phyloP scores from a whole-genome alignment of 805 yeast species.

The Ogataea nakhonphanomensis region DNA sequence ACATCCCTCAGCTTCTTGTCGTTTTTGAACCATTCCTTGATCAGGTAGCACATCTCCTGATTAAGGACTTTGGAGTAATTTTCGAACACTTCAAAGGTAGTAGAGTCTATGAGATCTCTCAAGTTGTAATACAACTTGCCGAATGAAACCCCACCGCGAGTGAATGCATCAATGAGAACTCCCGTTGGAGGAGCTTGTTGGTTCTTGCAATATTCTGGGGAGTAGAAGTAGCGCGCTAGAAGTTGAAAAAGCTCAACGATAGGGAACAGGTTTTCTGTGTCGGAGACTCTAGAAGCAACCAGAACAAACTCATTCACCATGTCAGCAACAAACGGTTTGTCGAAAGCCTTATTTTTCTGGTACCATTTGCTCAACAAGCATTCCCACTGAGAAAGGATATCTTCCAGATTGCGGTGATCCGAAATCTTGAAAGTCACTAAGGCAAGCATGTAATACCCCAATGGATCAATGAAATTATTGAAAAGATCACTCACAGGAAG shows the following conservation, averaged over 20 bases:
- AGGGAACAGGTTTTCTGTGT: conserved; percentile 79
- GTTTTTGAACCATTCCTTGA: conserved; percentile 61
- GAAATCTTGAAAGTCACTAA: conserved; percentile 75
- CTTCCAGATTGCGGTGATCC: conserved; percentile 81
- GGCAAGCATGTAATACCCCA: conserved; percentile 83
- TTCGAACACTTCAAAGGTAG: conserved; percentile 48
- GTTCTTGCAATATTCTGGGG: conserved; percentile 16
- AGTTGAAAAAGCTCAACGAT: conserved; percentile 65
- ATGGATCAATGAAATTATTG: conserved; percentile 82
- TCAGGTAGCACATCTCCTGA: conserved; percentile 60
- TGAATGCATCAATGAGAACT: conserved; percentile 56
- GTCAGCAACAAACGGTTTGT: conserved; percentile 38
- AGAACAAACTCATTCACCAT: conserved; percentile 38
- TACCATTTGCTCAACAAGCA: conserved; percentile 55
- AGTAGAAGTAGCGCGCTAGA: conserved; percentile 51
- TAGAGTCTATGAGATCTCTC: conserved; percentile 60
- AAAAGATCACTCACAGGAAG: conserved; percentile 73
- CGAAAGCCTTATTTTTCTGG: conserved; percentile 29
- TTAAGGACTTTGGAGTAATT: conserved; percentile 39
- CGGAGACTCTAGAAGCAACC: conserved; percentile 58
- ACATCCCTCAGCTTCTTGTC: conserved; percentile 63
- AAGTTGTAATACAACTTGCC: conserved; percentile 64
- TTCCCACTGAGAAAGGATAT: conserved; percentile 78
- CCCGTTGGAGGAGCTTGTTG: conserved; percentile 37
- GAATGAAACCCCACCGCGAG: conserved; percentile 59